phyloP scores from a whole-genome alignment of 2,329 filamentous ascomycete genomes.

The Fusarium beomiforme region DNA sequence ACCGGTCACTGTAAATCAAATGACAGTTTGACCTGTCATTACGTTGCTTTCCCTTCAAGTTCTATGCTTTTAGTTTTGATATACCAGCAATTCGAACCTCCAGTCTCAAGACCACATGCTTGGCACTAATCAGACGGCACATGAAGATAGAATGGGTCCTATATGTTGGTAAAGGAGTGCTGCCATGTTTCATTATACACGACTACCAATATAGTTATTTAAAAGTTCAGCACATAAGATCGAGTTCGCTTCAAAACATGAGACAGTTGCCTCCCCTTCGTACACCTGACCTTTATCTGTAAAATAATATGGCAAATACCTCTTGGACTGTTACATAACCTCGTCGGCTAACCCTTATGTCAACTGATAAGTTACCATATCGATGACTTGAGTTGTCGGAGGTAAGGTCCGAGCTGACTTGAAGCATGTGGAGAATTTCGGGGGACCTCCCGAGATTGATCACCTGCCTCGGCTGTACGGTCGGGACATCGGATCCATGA shows the following conservation, averaged over 20 bases:
- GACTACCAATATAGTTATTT: not conserved
- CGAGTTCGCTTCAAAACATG: not conserved
- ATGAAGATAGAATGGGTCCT: not conserved
- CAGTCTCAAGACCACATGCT: not conserved
- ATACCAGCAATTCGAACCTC: not conserved
- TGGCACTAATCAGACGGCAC: not conserved
- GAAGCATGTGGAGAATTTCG: not conserved
- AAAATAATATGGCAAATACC: not conserved
- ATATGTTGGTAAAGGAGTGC: not conserved
- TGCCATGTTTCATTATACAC: not conserved
- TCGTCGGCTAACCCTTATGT: not conserved
- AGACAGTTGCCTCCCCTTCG: not conserved
- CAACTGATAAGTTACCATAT: not conserved
- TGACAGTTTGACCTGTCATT: not conserved
- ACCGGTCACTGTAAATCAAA: not conserved
- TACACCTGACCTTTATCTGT: not conserved
- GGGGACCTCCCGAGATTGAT: conserved; percentile 3
- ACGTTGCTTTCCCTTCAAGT: not conserved
- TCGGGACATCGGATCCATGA: conserved; percentile 36
- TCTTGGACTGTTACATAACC: not conserved
- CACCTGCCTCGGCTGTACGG: conserved; percentile 43
- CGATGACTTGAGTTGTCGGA: not conserved
- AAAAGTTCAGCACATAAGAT: not conserved
- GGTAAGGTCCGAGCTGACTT: conserved; percentile 9
- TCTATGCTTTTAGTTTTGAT: not conserved